phyloP scores from a whole-genome alignment of 495 filamentous ascomycete genomes.

The Clohesyomyces aquaticus region DNA sequence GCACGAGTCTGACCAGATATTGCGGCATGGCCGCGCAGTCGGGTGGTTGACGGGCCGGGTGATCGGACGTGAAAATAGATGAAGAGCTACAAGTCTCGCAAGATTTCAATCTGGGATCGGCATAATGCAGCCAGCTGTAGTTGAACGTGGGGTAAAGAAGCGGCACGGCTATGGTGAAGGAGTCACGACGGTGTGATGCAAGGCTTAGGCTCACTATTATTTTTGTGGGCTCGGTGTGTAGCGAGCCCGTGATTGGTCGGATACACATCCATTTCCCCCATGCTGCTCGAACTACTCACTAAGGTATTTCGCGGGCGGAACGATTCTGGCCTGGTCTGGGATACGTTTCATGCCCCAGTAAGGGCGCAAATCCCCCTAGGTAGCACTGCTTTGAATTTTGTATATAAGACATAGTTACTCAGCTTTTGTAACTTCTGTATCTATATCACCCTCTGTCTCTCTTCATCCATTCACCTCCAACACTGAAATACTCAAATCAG shows the following conservation, averaged over 20 bases:
- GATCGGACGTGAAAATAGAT: too few relatives aligned
- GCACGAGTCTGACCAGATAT: conserved; percentile 88
- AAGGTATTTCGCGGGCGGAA: too few relatives aligned
- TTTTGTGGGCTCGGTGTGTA: neutral
- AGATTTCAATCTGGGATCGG: neutral
- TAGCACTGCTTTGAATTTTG: too few relatives aligned
- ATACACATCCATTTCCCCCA: too few relatives aligned
- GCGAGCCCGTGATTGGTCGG: neutral
- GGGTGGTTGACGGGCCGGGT: too few relatives aligned
- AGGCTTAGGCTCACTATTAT: neutral
- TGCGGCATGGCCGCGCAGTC: conserved; percentile 55
- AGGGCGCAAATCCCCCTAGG: too few relatives aligned
- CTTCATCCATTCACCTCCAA: conserved; percentile 19
- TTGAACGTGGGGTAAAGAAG: too few relatives aligned
- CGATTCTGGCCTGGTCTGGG: too few relatives aligned
- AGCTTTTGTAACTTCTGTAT: neutral
- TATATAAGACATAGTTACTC: too few relatives aligned
- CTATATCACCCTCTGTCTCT: neutral
- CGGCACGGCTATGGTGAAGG: neutral
- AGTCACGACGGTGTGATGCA: neutral
- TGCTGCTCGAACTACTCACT: too few relatives aligned
- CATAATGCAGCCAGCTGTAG: neutral
- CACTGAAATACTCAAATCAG: conserved; percentile 18
- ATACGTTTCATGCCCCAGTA: too few relatives aligned
- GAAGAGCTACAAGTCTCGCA: too few relatives aligned